Evolutionary conservation across 768 basidiomycete species (phyloP).

Genomic region (Polyporus arcularius): DNA sequence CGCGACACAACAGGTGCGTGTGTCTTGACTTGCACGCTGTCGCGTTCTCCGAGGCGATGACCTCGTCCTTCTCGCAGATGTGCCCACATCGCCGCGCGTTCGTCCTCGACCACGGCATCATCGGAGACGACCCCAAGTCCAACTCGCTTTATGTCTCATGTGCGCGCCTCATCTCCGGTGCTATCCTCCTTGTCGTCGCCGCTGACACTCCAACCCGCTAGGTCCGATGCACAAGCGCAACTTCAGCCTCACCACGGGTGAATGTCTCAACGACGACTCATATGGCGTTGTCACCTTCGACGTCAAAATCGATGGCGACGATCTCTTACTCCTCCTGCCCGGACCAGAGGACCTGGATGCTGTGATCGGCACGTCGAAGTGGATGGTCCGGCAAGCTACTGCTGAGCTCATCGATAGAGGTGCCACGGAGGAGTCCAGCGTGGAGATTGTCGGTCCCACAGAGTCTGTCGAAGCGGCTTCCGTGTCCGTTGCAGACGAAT

Average conservation of each 20-base stretch:
- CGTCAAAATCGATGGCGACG: slow-evolving; percentile 44
- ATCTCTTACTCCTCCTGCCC: slow-evolving; percentile 55
- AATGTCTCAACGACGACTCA: slow-evolving; percentile 58
- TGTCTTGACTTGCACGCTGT: not conserved
- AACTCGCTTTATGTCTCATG: slow-evolving; percentile 54
- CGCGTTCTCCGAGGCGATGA: not conserved
- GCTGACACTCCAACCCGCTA: not conserved
- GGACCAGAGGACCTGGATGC: slow-evolving; percentile 53
- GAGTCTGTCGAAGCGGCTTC: not conserved
- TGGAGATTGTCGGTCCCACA: slow-evolving; percentile 38
- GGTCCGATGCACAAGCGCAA: slow-evolving; percentile 71
- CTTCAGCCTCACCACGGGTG: slow-evolving; percentile 55
- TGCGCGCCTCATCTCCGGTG: slow-evolving; percentile 27
- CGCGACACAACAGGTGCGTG: slow-evolving; percentile 65
- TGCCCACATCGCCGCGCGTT: slow-evolving; percentile 60
- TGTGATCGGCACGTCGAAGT: slow-evolving; percentile 63
- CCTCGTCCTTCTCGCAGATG: slow-evolving; percentile 32
- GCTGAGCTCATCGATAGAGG: slow-evolving; percentile 38
- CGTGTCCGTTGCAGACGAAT: not conserved
- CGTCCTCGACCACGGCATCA: slow-evolving; percentile 68
- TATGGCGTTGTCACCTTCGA: slow-evolving; percentile 66
- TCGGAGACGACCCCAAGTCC: slow-evolving; percentile 57
- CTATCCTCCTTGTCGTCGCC: not conserved
- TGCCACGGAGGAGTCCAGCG: slow-evolving; percentile 4
- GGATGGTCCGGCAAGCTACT: slow-evolving; percentile 59